Percentiles rank a stretch among this genome's conserved stretches.
Evolutionary conservation across 805 yeast species (phyloP).

Genomic region (Spathaspora passalidarum): DNA sequence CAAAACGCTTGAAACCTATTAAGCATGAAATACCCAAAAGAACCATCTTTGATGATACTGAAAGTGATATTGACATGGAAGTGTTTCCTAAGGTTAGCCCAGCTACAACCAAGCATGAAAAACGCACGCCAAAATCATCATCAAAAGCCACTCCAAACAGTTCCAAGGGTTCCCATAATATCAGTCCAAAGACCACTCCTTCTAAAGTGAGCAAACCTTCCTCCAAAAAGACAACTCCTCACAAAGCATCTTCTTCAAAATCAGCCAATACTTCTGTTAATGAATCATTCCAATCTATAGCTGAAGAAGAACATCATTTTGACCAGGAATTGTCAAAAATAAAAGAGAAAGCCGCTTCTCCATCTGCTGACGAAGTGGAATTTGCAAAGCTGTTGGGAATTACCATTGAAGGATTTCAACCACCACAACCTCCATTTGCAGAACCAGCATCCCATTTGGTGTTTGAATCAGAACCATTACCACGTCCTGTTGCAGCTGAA

Average conservation of each 20-base stretch:
- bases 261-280: background rate
- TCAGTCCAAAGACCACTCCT: constrained; percentile 1
- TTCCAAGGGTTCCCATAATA: background rate
- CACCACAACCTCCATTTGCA: constrained; percentile 4
- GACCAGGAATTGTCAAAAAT: constrained; percentile 19
- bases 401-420: constrained; percentile 16
- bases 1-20: background rate
- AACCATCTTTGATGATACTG: constrained; percentile 2
- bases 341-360: constrained; percentile 8
- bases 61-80: background rate
- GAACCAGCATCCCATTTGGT: too few species aligned
- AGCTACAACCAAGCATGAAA: background rate
- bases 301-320: constrained; percentile 24
- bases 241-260: background rate
- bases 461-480: too few species aligned
- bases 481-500: background rate
- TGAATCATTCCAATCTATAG: constrained; percentile 11
- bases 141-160: constrained; percentile 3
- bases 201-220: constrained; percentile 2
- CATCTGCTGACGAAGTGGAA: constrained; percentile 10
- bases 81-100: background rate
- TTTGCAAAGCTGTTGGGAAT: constrained; percentile 37
- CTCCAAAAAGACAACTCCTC: constrained; percentile 1
- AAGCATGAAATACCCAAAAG: background rate
- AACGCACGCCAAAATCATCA: constrained; percentile 1